These are phyloP conservation scores for Blastobotrys buckinghamii DNA, from an alignment of 1,139 yeast species.

Conservation along the genomic window DNA sequence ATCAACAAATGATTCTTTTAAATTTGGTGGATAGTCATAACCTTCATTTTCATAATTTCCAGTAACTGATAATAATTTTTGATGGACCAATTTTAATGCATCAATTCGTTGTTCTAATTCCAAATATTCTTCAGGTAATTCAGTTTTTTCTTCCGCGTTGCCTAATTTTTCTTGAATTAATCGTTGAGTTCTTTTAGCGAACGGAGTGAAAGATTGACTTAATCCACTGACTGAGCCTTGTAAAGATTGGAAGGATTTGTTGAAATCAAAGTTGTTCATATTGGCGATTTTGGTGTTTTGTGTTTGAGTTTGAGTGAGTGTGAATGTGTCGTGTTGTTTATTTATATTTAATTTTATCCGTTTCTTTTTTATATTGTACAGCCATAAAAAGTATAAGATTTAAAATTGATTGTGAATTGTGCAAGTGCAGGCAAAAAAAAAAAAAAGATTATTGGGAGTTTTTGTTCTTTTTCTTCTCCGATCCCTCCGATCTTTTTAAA, in stretches of 20 bases:
- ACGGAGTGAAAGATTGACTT: constrained; percentile 43
- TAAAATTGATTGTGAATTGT: too few species aligned
- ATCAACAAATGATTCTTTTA: constrained; percentile 65
- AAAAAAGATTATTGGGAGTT: too few species aligned
- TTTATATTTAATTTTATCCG: background rate
- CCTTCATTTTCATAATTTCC: constrained; percentile 68
- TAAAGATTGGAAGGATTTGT: constrained; percentile 35
- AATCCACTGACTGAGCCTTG: constrained; percentile 35
- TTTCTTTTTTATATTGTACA: background rate
- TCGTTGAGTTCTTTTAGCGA: constrained; percentile 78
- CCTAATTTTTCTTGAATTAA: constrained; percentile 76
- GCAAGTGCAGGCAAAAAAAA: too few species aligned
- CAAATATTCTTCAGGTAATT: constrained; percentile 74
- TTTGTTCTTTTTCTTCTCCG: too few species aligned
- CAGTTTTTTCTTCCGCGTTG: constrained; percentile 71
- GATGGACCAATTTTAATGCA: constrained; percentile 65
- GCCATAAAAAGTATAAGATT: too few species aligned
- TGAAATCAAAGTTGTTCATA: constrained; percentile 34
- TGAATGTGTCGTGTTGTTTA: background rate
- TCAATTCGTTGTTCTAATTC: constrained; percentile 74
- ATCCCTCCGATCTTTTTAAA: too few species aligned
- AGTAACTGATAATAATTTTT: constrained; percentile 67
- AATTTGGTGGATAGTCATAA: constrained; percentile 81
- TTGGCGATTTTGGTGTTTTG: constrained; percentile 9
- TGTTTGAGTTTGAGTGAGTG: too few species aligned